These are phyloP conservation scores for Psilocybe cubensis DNA, from an alignment of 768 basidiomycete species.

Conservation along the genomic window DNA sequence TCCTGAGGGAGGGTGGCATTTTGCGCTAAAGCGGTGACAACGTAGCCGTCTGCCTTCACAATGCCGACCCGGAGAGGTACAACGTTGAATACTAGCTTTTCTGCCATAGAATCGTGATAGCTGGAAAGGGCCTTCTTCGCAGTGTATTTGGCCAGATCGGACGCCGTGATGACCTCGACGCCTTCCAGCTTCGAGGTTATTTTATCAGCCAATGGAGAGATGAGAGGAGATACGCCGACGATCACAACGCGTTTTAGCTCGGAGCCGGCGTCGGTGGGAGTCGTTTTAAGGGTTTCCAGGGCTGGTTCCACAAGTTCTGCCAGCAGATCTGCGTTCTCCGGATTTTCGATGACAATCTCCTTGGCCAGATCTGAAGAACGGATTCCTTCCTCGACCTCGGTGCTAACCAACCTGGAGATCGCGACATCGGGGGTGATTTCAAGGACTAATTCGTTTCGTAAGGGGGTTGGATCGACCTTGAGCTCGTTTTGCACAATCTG, in stretches of 20 bases:
- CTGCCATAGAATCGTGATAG: neutral
- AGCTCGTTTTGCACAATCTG: neutral
- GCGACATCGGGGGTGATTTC: slow-evolving; percentile 6
- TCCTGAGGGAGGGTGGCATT: slow-evolving; percentile 9
- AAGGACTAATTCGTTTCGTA: slow-evolving; percentile 10
- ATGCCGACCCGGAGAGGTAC: slow-evolving; percentile 12
- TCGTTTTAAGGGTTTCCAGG: neutral
- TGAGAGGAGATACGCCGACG: neutral
- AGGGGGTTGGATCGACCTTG: neutral
- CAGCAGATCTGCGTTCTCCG: neutral
- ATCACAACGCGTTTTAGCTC: slow-evolving; percentile 9
- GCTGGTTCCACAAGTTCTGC: slow-evolving; percentile 5
- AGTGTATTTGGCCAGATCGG: slow-evolving; percentile 3
- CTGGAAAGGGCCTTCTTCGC: slow-evolving; percentile 4
- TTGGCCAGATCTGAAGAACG: slow-evolving; percentile 6
- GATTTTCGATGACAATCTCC: neutral
- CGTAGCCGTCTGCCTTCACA: slow-evolving; percentile 15
- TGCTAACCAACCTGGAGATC: slow-evolving; percentile 8
- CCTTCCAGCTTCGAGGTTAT: neutral
- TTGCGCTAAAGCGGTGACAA: slow-evolving; percentile 5
- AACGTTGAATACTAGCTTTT: slow-evolving; percentile 9
- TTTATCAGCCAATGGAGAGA: neutral
- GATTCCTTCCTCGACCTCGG: slow-evolving; percentile 11
- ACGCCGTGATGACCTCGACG: neutral
- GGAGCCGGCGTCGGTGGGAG: neutral